phyloP scores from a whole-genome alignment of 2,329 filamentous ascomycete genomes.

The Pseudohalonectria lignicola region DNA sequence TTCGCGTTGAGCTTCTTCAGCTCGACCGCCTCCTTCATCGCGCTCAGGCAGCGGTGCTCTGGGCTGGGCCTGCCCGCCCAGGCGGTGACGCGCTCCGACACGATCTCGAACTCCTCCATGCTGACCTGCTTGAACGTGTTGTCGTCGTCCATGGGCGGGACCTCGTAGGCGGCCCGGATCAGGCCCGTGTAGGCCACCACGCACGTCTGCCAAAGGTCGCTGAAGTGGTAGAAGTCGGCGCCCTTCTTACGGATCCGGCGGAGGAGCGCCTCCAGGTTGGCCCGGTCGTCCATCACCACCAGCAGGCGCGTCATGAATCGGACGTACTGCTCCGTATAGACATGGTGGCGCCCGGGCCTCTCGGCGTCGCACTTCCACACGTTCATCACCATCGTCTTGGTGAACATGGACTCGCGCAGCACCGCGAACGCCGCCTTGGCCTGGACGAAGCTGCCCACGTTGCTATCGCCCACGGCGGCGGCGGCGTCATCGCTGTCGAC shows the following conservation, averaged over 20 bases:
- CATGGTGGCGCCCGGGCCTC: conserved; percentile 72
- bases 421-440: conserved; percentile 73
- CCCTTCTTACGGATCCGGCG: conserved; percentile 73
- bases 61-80: conserved; percentile 34
- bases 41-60: conserved; percentile 33
- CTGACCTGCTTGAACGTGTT: conserved; percentile 42
- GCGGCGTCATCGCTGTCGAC: conserved; percentile 23
- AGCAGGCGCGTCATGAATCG: conserved; percentile 70
- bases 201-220: conserved; percentile 47
- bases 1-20: conserved; percentile 68
- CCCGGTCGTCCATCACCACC: conserved; percentile 61
- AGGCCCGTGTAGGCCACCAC: conserved; percentile 42
- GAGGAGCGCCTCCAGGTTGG: conserved; percentile 66
- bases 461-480: conserved; percentile 24
- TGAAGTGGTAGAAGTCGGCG: conserved; percentile 59
- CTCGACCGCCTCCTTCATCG: conserved; percentile 47
- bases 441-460: conserved; percentile 38
- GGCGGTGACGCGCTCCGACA: conserved; percentile 41
- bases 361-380: conserved; percentile 93
- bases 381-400: conserved; percentile 89
- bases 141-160: conserved; percentile 37
- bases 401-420: conserved; percentile 64
- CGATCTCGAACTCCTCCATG: conserved; percentile 46
- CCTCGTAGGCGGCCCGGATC: conserved; percentile 35
- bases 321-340: conserved; percentile 81